Evolutionary conservation across 2,329 filamentous ascomycete species (phyloP).

Genomic region (Fusarium sp.): DNA sequence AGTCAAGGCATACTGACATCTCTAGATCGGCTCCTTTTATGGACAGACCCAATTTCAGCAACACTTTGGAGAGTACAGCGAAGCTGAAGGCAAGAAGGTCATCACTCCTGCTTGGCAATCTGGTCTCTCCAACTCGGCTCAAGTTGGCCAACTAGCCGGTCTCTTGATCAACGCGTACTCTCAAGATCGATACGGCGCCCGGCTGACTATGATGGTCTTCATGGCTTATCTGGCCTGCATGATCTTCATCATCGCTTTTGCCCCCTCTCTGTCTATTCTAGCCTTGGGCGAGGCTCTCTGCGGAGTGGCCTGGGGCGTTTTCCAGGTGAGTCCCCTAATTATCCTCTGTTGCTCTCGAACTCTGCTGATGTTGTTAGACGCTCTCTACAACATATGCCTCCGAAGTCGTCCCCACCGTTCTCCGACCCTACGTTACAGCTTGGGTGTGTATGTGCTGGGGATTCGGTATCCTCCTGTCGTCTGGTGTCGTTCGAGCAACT

Average conservation of each 20-base stretch:
- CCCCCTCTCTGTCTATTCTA: neutral
- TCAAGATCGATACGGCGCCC: constrained; percentile 50
- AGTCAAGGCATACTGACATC: neutral
- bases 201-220: constrained; percentile 9
- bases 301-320: neutral
- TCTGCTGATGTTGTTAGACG: neutral
- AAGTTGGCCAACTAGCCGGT: constrained; percentile 24
- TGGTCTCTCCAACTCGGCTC: neutral
- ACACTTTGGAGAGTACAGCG: neutral
- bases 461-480: constrained; percentile 55
- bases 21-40: constrained; percentile 9
- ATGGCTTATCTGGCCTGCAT: neutral
- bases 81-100: constrained; percentile 45
- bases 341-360: neutral
- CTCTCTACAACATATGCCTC: neutral
- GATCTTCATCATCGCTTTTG: neutral
- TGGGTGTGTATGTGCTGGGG: constrained; percentile 58
- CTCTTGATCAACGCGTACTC: constrained; percentile 55
- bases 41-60: constrained; percentile 9
- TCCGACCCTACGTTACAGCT: constrained; percentile 53
- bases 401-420: constrained; percentile 22
- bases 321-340: neutral
- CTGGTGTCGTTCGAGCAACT: constrained; percentile 52
- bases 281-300: neutral
- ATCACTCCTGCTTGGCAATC: constrained; percentile 49